Evolutionary conservation across 2,329 filamentous ascomycete genomes (phyloP), one percentile per base, ranked within the genome.

Genomic region (Gnomoniopsis smithogilvyi): DNA sequence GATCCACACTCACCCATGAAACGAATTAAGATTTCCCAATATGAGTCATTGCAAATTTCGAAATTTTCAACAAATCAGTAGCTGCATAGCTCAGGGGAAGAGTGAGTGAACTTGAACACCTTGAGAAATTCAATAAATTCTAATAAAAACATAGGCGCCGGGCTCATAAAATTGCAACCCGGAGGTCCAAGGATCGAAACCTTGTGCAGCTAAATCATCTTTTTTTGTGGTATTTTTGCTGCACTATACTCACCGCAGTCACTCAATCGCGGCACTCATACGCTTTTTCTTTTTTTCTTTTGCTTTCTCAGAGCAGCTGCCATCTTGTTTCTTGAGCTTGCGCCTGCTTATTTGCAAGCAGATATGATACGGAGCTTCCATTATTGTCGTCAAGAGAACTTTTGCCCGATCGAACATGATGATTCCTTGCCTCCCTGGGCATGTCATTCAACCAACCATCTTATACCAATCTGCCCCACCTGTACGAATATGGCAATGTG

Each of bases 151-250:
- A 22, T 22, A 58, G 55, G 58, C 60, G 60, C 60, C 60, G 60
- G 60, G 60, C 60, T 62, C 60, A 62, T 62, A 41, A 41, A 41
- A 3, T 41, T 3, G 12, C 38, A 62, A 62, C 60, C 60, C 60
- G 60, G 60, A 62, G 60, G 60, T 56, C 60, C 56, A 54, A 59
- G 60, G 60, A 62, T 62, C 60, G 60, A 62, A 62, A 62, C 60
- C 60, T 59, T 54, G 55, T 54, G 56, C 56, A 62, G 60, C 60
- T 62, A 62, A 10, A 26, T 7, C n/a, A 7, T 38, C 24, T 10
- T 22, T 59, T 54, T 54, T 59, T 6, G 2, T 46, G 8, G 2
- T 33, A 54, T 56, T 59, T 60, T 1, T 36, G 26, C 30, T 19
- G 8, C 14, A 26, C 12, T 11, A 21, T n/a, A 21, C 21, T 8